Base-by-base conservation (phyloP, 2,329 filamentous ascomycete species). In the Fusarium continuum region DNA sequence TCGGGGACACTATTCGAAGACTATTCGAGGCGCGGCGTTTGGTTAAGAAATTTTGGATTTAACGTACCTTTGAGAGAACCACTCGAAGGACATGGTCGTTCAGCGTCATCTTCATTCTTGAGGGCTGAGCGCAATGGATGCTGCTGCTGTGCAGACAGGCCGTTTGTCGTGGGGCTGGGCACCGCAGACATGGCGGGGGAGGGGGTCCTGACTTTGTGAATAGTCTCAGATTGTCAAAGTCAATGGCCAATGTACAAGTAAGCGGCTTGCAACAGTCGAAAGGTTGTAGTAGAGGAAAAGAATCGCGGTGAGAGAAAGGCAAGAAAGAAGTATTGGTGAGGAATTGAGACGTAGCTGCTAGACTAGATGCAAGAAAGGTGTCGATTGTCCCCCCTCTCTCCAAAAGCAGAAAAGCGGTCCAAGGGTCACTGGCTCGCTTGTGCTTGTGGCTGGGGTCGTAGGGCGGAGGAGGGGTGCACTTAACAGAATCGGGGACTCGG, bases 41-140 rank as follows among this genome's bases (percentile, higher is more conserved):
- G 32, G 44, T 23, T 45, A 17, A 22, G 10, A n/a, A 22, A 25
- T 38, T 17, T 17, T 13, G 5, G 17, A 19, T 23, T 20, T 43
- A 39, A 79, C 78, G 56, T 70, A 82, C 80, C 80, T 79, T 82
- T 82, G 35, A 75, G 67, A 31, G 76, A 72, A 45, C 74, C 74
- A 58, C 73, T 77, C 31, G 75, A 68, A 10, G 79, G 74, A 19
- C 71, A 70, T 4, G 75, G 72, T 55, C 70, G 74, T 39, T 78
- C 76, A 41, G 41, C 67, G 40, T 81, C 79, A 45, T 79, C 77
- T 25, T 82, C 80, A 13, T 65, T 70, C 69, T 82, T 82, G 64
- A 81, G 70, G 20, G 77, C 79, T 31, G 79, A 80, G 40, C 78
- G 77, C 47, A 80, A 70, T 7, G 78, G 66, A 58, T 64, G 68